Conservation (phyloP, 2,329 filamentous ascomycete genomes). For the Chrysoporthe austroafricana region DNA sequence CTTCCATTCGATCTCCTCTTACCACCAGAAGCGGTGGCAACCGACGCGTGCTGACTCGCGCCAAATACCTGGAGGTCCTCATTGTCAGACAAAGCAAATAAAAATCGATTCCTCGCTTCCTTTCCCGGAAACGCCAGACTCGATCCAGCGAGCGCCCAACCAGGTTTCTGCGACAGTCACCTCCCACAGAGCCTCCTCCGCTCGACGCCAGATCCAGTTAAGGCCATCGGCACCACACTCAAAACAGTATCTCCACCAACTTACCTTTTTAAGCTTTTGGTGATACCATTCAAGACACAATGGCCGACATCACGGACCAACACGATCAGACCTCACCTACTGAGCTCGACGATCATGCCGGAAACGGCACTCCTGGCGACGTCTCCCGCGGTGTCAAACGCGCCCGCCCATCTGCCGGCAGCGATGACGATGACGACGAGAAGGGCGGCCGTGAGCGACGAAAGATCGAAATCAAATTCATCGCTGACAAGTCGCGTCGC, state of each 20-base stretch:
- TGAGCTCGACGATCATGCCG: conserved; percentile 70
- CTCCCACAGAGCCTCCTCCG: conserved; percentile 51
- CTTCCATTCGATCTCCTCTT: conserved; percentile 16
- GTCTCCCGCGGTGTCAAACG: conserved; percentile 89
- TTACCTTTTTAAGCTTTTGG: conserved; percentile 57
- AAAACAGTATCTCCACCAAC: conserved; percentile 67
- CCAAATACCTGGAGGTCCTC: conserved; percentile 35
- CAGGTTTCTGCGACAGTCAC: conserved; percentile 58
- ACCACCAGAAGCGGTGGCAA: conserved; percentile 13
- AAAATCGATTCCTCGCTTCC: conserved; percentile 51
- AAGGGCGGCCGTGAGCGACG: conserved; percentile 96
- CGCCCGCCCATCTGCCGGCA: conserved; percentile 76
- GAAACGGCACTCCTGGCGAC: conserved; percentile 70
- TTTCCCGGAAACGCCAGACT: conserved; percentile 52
- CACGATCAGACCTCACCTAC: conserved; percentile 76
- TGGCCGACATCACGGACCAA: conserved; percentile 81
- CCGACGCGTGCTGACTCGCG: conserved; percentile 36
- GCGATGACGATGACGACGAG: conserved; percentile 97
- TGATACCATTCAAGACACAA: conserved; percentile 53
- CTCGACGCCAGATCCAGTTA: conserved; percentile 67
- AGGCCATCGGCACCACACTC: conserved; percentile 68
- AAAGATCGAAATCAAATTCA: conserved; percentile 99
- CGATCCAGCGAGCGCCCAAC: conserved; percentile 54
- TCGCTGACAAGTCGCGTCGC: conserved; percentile 98
- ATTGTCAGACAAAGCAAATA: conserved; percentile 43